Percentiles rank a stretch among this genome's conserved stretches.
These are phyloP conservation scores for Beauveria rudraprayagi DNA, from an alignment of 2,329 filamentous ascomycete genomes.

Conservation along the genomic window DNA sequence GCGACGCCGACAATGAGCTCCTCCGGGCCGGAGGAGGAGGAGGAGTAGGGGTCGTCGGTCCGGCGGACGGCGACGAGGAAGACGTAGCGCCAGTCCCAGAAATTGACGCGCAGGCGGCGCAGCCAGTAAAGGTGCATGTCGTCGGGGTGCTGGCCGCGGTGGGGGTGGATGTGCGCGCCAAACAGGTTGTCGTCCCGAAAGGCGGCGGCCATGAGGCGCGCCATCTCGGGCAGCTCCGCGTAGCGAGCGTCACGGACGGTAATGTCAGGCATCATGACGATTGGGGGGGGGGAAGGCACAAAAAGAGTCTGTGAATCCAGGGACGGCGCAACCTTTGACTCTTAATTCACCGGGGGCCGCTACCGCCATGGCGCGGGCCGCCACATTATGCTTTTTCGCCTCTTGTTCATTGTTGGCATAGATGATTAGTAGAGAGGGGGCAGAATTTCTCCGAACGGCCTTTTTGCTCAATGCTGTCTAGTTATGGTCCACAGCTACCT, in stretches of 20 bases:
- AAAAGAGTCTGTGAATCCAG: too few species aligned
- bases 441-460: too few species aligned
- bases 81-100: constrained; percentile 21
- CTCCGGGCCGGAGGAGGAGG: too few species aligned
- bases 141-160: constrained; percentile 22
- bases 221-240: constrained; percentile 21
- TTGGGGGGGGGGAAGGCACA: background rate
- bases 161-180: constrained; percentile 26
- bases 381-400: too few species aligned
- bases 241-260: constrained; percentile 14
- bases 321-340: too few species aligned
- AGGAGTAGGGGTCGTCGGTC: background rate
- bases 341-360: too few species aligned
- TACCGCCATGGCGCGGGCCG: too few species aligned
- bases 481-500: too few species aligned
- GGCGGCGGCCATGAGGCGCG: constrained; percentile 22
- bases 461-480: too few species aligned
- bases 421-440: too few species aligned
- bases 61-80: constrained; percentile 21
- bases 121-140: constrained; percentile 26
- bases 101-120: constrained; percentile 19
- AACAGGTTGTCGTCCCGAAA: constrained; percentile 28
- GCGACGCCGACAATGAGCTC: constrained; percentile 19
- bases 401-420: too few species aligned
- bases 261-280: constrained; percentile 1